Conservation (phyloP, 176 grass and related monocot genomes). For the Lolium perenne region DNA sequence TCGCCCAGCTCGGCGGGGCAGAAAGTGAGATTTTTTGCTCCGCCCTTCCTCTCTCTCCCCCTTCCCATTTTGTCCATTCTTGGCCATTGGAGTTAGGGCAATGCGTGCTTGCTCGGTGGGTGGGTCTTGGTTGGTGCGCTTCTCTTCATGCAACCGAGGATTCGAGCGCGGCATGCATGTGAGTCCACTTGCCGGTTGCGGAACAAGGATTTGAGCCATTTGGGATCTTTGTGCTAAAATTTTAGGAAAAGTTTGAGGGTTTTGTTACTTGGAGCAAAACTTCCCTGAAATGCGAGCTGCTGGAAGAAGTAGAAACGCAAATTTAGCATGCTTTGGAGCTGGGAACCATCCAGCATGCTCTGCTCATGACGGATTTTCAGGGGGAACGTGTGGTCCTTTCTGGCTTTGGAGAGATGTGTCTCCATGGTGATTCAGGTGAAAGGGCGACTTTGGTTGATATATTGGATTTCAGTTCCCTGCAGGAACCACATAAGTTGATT, state of each 20-base stretch:
- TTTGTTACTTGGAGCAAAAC: not conserved
- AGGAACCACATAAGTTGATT: not conserved
- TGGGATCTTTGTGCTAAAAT: not conserved
- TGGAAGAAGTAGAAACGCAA: not conserved
- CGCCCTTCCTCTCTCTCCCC: not conserved
- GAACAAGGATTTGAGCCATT: conserved; percentile 6
- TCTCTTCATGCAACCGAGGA: not conserved
- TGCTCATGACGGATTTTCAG: not conserved
- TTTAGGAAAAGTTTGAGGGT: not conserved
- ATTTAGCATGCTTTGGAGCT: no score
- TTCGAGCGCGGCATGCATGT: not conserved
- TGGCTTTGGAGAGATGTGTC: not conserved
- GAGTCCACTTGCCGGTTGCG: not conserved
- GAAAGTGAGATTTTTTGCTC: conserved; percentile 68
- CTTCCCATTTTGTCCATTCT: not conserved
- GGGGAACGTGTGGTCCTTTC: not conserved
- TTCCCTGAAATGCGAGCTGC: not conserved
- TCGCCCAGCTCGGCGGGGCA: conserved; percentile 94
- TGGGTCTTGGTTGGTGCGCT: not conserved
- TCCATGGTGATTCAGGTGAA: not conserved
- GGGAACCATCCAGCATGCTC: not conserved
- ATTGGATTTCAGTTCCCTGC: not conserved
- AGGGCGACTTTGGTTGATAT: not conserved
- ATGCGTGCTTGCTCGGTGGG: conserved; percentile 24
- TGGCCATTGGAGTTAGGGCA: conserved; percentile 37